Percentiles rank a stretch among this genome's conserved stretches.
Evolutionary conservation across 805 yeast genomes (phyloP).

Genomic region (Hanseniaspora hatyaiensis): DNA sequence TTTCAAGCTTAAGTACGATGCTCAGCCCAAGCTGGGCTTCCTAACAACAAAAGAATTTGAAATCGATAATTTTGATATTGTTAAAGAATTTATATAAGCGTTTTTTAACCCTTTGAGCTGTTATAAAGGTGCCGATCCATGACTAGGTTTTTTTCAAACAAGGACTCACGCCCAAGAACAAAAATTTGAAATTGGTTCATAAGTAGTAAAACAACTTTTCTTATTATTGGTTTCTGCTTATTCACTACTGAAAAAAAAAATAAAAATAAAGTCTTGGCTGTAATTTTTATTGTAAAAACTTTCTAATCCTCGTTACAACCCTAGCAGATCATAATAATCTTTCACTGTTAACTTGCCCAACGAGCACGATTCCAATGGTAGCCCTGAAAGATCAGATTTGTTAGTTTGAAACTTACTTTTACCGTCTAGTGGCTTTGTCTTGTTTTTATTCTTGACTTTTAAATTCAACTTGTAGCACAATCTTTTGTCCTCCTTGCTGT

Average conservation of each 20-base stretch:
- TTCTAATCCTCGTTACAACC: not conserved
- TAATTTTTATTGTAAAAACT: too few species aligned
- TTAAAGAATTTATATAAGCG: slow-evolving; percentile 1
- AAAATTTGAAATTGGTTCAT: too few species aligned
- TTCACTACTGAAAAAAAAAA: too few species aligned
- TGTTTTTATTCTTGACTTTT: slow-evolving; percentile 3
- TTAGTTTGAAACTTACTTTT: too few species aligned
- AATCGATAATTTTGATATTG: slow-evolving; percentile 1
- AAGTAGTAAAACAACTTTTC: too few species aligned
- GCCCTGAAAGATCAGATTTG: not conserved
- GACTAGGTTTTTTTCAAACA: too few species aligned
- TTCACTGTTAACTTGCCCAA: not conserved
- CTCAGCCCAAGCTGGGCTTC: slow-evolving; percentile 13
- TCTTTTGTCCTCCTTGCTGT: slow-evolving; percentile 13
- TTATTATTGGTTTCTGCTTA: too few species aligned
- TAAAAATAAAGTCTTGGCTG: too few species aligned
- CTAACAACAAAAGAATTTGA: slow-evolving; percentile 10
- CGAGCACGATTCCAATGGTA: not conserved
- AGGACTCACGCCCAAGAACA: too few species aligned
- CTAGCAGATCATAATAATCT: slow-evolving; percentile 5
- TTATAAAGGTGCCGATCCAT: too few species aligned
- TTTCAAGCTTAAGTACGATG: slow-evolving; percentile 10
- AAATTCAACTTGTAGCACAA: slow-evolving; percentile 8
- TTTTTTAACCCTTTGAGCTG: not conserved
- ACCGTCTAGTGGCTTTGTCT: not conserved